These are phyloP conservation scores for Cytospora chrysosperma DNA, from an alignment of 2,329 filamentous ascomycete species.

Conservation along the genomic window DNA sequence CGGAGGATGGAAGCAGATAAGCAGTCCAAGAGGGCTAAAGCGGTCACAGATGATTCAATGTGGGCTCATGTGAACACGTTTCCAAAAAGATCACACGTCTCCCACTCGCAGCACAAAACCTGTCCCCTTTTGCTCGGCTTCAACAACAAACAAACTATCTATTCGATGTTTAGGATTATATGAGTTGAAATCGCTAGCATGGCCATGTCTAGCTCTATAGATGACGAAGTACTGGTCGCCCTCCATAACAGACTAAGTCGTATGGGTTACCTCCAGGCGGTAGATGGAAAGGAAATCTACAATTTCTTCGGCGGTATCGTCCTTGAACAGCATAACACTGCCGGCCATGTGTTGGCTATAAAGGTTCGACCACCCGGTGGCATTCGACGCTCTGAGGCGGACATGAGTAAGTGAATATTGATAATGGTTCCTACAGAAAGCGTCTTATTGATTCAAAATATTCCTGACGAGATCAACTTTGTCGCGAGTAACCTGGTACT, in stretches of 20 bases:
- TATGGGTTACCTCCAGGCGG: background rate
- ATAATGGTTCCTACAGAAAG: too few relatives aligned
- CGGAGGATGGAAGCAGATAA: too few relatives aligned
- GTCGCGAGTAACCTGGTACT: too few relatives aligned
- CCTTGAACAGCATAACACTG: conserved; percentile 16
- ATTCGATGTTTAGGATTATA: too few relatives aligned
- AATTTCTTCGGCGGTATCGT: conserved; percentile 21
- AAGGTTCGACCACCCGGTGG: conserved; percentile 4
- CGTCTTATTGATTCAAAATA: too few relatives aligned
- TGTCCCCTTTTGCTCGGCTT: too few relatives aligned
- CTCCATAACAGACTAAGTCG: background rate
- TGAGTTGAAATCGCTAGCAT: background rate
- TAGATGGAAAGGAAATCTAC: conserved; percentile 20
- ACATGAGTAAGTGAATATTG: conserved; percentile 10
- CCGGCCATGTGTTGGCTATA: background rate
- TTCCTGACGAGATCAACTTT: background rate
- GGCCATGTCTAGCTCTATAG: background rate
- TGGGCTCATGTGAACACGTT: too few relatives aligned
- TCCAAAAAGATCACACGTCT: too few relatives aligned
- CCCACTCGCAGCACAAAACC: too few relatives aligned
- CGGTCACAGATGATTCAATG: too few relatives aligned
- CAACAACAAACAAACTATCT: too few relatives aligned
- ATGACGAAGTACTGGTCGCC: background rate
- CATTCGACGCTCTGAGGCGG: conserved; percentile 15
- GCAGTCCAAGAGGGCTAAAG: too few relatives aligned